phyloP scores from a whole-genome alignment of 805 yeast genomes.

The Yamadazyma phyllophila region DNA sequence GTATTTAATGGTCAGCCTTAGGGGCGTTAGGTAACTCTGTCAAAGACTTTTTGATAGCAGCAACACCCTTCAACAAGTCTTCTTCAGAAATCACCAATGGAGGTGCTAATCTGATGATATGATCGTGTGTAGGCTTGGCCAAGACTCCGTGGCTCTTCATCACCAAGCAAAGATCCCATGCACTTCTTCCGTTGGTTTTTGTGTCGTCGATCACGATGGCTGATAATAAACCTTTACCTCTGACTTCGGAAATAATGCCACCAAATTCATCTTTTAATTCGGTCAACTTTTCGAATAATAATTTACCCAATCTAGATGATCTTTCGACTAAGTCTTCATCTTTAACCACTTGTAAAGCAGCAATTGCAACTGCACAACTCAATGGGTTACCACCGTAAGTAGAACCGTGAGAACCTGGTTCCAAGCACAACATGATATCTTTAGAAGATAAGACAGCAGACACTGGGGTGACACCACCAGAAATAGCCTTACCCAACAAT shows the following conservation, averaged over 20 bases:
- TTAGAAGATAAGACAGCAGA: slow-evolving; percentile 88
- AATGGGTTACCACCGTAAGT: slow-evolving; percentile 98
- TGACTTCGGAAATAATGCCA: slow-evolving; percentile 58
- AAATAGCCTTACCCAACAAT: slow-evolving; percentile 88
- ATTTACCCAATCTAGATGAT: slow-evolving; percentile 67
- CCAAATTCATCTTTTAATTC: slow-evolving; percentile 50
- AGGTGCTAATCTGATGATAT: slow-evolving; percentile 94
- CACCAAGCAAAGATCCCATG: slow-evolving; percentile 92
- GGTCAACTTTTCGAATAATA: slow-evolving; percentile 58
- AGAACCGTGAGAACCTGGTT: slow-evolving; percentile 96
- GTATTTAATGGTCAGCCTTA: slow-evolving; percentile 40
- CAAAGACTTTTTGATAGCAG: slow-evolving; percentile 62
- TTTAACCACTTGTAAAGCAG: slow-evolving; percentile 85
- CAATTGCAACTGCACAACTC: slow-evolving; percentile 89
- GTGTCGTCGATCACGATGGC: slow-evolving; percentile 89
- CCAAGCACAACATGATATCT: slow-evolving; percentile 84
- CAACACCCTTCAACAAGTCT: slow-evolving; percentile 80
- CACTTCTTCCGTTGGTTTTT: slow-evolving; percentile 83
- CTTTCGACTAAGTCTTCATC: slow-evolving; percentile 85
- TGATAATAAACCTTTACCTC: slow-evolving; percentile 83
- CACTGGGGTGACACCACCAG: slow-evolving; percentile 93
- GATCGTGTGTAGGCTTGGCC: slow-evolving; percentile 96
- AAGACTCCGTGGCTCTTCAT: slow-evolving; percentile 87
- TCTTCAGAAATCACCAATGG: slow-evolving; percentile 89
- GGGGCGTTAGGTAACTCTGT: slow-evolving; percentile 52